Conservation (phyloP, 2,329 filamentous ascomycete genomes). For the Magnaporthales sp. region DNA sequence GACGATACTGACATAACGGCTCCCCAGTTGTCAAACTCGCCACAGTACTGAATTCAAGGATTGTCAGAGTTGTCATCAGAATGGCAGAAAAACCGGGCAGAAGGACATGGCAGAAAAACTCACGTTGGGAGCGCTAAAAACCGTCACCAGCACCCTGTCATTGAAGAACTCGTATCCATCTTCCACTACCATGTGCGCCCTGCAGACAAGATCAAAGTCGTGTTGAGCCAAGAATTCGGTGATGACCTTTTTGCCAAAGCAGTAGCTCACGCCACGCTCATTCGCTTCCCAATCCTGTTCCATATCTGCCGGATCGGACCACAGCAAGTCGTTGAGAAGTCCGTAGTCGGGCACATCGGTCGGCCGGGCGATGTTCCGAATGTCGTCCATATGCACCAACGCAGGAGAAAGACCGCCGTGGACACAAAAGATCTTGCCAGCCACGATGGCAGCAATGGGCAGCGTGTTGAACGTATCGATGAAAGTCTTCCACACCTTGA, state of each 20-base stretch:
- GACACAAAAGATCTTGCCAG: constrained; percentile 99
- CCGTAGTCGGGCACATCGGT: constrained; percentile 99
- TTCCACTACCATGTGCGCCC: constrained; percentile 97
- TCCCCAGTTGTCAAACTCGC: constrained; percentile 98
- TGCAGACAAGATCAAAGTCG: constrained; percentile 98
- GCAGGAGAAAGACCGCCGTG: constrained; percentile 95
- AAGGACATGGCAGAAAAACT: constrained; percentile 42
- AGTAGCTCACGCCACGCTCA: constrained; percentile 96
- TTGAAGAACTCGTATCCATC: constrained; percentile 99
- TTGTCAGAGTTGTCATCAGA: background rate
- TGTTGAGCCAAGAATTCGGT: constrained; percentile 97
- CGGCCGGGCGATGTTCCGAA: constrained; percentile 95
- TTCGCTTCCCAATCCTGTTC: constrained; percentile 98
- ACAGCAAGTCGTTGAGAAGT: constrained; percentile 91
- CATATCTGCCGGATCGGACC: constrained; percentile 98
- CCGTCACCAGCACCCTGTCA: constrained; percentile 91
- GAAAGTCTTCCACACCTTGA: constrained; percentile 99
- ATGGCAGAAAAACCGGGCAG: background rate
- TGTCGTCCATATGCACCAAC: constrained; percentile 99
- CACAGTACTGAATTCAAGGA: constrained; percentile 79
- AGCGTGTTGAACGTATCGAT: constrained; percentile 99
- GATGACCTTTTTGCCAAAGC: constrained; percentile 94
- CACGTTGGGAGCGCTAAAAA: constrained; percentile 98
- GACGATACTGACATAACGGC: constrained; percentile 99
- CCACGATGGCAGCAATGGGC: constrained; percentile 96